Evolutionary conservation across 78 protist species (phyloP).

Genomic region (Guillardia theta): DNA sequence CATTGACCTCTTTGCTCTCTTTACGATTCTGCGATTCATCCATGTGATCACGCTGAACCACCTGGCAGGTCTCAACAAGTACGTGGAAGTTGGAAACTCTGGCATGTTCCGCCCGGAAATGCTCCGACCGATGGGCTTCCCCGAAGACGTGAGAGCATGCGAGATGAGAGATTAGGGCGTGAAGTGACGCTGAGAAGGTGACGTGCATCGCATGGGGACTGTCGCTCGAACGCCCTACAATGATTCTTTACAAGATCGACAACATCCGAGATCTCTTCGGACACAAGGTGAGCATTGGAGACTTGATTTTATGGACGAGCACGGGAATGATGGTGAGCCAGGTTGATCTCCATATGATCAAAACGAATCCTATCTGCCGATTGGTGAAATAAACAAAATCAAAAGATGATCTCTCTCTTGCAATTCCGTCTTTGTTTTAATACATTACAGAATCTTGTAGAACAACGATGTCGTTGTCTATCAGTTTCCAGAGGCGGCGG

Average conservation of each 20-base stretch:
- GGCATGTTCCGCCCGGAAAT: conserved; percentile 98
- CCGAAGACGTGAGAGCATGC: conserved; percentile 92
- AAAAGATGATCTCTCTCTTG: no score
- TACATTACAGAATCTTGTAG: no score
- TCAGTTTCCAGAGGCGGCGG: no score
- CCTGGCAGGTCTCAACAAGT: conserved; percentile 66
- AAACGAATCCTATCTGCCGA: background rate
- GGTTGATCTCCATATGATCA: background rate
- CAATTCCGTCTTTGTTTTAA: no score
- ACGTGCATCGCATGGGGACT: conserved; percentile 96
- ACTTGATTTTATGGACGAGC: background rate
- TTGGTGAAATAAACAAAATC: background rate
- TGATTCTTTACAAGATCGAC: conserved; percentile 89
- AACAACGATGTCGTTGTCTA: no score
- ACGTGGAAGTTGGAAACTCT: conserved; percentile 71
- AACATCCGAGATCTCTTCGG: conserved; percentile 97
- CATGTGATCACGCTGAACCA: no score
- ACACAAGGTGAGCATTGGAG: conserved; percentile 55
- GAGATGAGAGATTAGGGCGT: no score
- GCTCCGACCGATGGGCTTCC: conserved; percentile 98
- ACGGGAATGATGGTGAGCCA: background rate
- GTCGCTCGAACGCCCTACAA: conserved; percentile 95
- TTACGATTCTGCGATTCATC: background rate
- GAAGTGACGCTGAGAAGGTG: no score
- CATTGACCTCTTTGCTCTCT: no score